Conservation (phyloP, 2,329 filamentous ascomycete species). For the Botryotinia narcissicola region DNA sequence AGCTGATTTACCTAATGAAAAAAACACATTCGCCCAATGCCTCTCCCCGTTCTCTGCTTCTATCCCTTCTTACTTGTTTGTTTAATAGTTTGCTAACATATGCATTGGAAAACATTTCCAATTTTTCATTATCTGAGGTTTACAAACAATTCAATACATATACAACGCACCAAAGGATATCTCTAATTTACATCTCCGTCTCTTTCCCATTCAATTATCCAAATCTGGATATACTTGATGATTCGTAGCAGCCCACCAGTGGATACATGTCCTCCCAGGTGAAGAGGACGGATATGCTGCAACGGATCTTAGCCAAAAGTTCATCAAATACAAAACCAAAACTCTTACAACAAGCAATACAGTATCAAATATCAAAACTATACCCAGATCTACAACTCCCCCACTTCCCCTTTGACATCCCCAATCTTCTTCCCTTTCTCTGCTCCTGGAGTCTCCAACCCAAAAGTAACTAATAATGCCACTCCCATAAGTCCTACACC, state of each 20-base stretch:
- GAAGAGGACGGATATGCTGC: not conserved
- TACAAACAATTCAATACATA: not conserved
- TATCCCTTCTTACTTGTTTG: not conserved
- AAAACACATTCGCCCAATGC: not conserved
- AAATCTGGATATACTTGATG: not conserved
- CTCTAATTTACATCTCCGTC: not conserved
- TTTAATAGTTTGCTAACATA: not conserved
- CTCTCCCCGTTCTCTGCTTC: too few relatives aligned
- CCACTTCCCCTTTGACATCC: constrained; percentile 23
- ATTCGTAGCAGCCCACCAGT: not conserved
- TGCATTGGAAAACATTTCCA: not conserved
- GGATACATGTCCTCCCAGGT: not conserved
- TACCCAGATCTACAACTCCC: constrained; percentile 23
- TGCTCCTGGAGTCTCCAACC: constrained; percentile 52
- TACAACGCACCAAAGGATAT: not conserved
- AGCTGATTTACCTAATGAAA: too few relatives aligned
- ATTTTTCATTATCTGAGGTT: not conserved
- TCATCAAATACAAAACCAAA: not conserved
- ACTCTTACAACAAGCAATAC: not conserved
- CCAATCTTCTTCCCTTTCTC: constrained; percentile 33
- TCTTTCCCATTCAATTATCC: not conserved
- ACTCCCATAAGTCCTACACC: constrained; percentile 78
- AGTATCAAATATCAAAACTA: not conserved
- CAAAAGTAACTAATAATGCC: constrained; percentile 65
- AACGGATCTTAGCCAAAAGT: not conserved